phyloP scores from a whole-genome alignment of 1,284 basidiomycete species.

The Uromyces viciae-fabae region DNA sequence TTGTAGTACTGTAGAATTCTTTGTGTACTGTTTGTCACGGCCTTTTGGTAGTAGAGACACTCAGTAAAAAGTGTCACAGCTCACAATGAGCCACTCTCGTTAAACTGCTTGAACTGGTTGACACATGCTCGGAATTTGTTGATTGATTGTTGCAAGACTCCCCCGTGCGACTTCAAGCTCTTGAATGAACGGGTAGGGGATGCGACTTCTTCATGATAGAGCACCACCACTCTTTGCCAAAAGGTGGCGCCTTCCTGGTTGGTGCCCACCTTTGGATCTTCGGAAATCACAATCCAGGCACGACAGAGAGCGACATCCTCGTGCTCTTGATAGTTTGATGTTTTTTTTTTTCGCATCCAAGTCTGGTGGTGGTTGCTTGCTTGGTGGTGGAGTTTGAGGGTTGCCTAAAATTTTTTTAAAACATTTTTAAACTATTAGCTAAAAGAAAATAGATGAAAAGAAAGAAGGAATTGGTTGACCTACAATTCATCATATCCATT shows the following conservation, averaged over 20 bases:
- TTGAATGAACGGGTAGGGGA: background rate
- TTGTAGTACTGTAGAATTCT: no score
- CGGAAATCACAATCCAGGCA: background rate
- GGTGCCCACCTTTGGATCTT: background rate
- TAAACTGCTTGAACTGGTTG: background rate
- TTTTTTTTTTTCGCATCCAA: no score
- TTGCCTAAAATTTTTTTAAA: no score
- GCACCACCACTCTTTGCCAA: background rate
- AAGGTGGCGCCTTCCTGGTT: background rate
- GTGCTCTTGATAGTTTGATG: background rate
- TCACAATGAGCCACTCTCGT: background rate
- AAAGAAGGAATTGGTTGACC: no score
- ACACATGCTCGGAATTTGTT: background rate
- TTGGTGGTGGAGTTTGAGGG: no score
- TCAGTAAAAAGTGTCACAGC: no score
- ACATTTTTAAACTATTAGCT: no score
- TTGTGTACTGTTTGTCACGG: no score
- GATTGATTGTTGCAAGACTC: background rate
- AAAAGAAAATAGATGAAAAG: no score
- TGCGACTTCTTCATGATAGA: background rate
- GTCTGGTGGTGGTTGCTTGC: no score
- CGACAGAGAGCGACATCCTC: background rate
- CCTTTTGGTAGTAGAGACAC: no score
- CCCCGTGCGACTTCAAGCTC: background rate
- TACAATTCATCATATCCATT: no score